Base-by-base conservation (phyloP, 176 grass and related monocot species). In the Aegilops tauschii region DNA sequence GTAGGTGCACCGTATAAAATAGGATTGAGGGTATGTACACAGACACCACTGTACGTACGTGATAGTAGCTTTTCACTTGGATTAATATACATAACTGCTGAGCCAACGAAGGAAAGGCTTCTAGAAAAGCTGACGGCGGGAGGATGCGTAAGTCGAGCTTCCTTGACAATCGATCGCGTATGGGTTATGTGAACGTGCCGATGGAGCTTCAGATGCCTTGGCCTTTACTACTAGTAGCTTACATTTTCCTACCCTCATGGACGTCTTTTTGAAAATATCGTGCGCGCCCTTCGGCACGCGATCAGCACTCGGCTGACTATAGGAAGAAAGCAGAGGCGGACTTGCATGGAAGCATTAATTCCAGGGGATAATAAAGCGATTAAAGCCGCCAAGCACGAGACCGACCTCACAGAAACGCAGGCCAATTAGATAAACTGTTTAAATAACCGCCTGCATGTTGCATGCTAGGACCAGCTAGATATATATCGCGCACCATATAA, bases 101-200 rank as follows among this genome's bases (percentile, higher is more conserved):
- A 63, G 40, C 1, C 9, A 8, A 63, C 36, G 8, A 39, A 52
- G n/a, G 3, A 21, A 21, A 73, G n/a, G 9, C 81, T 89, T 89
- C 76, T 84, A 84, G 87, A 89, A 84, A 88, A 89, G 86, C 54
- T 44, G n/a, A 36, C 25, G 49, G 44, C 17, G 3, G 69, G 58
- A 14, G 21, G 20, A 21, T 12, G 49, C 4, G 66, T 16, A 37
- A 65, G 40, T 23, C 45, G 8, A 6, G 64, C 54, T 80, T 65
- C 50, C 32, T 80, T 45, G 31, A 80, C 34, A 47, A 76, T 18
- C 25, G 18, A 67, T 28, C 45, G 35, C 32, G 31, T 73, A 21
- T 27, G 31, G 27, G 70, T 83, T 73, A 90, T 90, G 88, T 90
- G 88, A 90, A 86, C 70, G 27, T 81, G 83, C 76, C 28, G 67